Conservation (phyloP, 1,139 yeast genomes). For the Kurtzmaniella quercitrusa region DNA sequence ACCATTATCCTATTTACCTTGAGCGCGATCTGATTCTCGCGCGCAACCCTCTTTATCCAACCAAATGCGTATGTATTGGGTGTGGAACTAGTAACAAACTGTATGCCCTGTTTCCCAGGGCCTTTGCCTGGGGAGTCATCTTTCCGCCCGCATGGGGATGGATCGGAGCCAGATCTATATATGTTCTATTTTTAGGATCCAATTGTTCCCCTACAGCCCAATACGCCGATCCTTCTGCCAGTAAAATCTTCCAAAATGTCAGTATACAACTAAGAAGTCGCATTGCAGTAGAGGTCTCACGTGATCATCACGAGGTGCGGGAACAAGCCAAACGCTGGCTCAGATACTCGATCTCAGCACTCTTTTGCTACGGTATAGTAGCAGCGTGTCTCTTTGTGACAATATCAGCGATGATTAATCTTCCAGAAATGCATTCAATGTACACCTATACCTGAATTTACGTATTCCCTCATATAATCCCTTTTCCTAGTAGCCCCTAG, state of each 20-base stretch:
- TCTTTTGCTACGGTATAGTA: background rate
- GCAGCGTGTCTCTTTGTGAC: background rate
- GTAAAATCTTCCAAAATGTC: no score
- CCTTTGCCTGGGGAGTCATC: conserved; percentile 16
- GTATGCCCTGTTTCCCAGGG: background rate
- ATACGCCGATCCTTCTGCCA: no score
- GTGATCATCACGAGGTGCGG: background rate
- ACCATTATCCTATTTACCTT: background rate
- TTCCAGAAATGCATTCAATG: background rate
- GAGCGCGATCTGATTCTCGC: background rate
- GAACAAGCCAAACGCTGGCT: background rate
- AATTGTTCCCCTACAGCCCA: no score
- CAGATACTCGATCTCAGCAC: background rate
- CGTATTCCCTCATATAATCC: no score
- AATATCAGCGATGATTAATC: background rate
- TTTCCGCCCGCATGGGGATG: conserved; percentile 22
- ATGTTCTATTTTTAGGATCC: no score
- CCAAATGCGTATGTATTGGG: conserved; percentile 14
- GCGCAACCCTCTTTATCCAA: background rate
- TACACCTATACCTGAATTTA: no score
- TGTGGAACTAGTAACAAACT: conserved; percentile 11
- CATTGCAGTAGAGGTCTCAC: background rate
- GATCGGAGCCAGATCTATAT: background rate
- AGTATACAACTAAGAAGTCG: background rate
- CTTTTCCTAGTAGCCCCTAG: no score